Conservation (phyloP, 208 protist species). For the Trypanosoma boissoni region DNA sequence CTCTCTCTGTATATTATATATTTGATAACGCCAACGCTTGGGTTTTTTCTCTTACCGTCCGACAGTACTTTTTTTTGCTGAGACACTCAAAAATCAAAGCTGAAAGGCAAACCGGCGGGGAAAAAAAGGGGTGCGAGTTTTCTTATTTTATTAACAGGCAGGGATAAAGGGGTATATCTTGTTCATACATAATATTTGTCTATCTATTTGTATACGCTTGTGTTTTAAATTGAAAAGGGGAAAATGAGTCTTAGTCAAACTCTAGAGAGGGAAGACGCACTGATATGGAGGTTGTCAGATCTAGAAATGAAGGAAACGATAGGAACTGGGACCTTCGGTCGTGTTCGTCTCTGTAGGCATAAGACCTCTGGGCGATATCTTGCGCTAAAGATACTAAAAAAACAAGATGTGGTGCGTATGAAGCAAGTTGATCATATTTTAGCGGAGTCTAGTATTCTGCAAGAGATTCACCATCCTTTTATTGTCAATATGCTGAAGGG, state of each 20-base stretch:
- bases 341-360: constrained; percentile 90
- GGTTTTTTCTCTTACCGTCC: no score
- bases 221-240: not conserved
- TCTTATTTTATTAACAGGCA: no score
- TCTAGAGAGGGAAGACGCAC: constrained; percentile 54
- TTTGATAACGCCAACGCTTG: no score
- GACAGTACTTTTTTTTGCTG: no score
- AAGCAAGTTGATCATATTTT: constrained; percentile 92
- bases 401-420: constrained; percentile 89
- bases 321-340: constrained; percentile 94
- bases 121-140: no score
- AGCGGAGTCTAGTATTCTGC: constrained; percentile 93
- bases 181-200: constrained; percentile 8
- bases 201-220: constrained; percentile 1
- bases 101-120: no score
- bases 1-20: no score
- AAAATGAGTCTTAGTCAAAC: constrained; percentile 8
- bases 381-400: constrained; percentile 91
- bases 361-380: constrained; percentile 77
- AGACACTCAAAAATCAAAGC: no score
- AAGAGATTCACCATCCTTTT: constrained; percentile 92
- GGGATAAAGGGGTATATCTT: not conserved
- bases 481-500: constrained; percentile 95
- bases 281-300: constrained; percentile 83
- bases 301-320: constrained; percentile 89